Evolutionary conservation across 495 filamentous ascomycete species (phyloP).

Genomic region (Talaromyces ruber): DNA sequence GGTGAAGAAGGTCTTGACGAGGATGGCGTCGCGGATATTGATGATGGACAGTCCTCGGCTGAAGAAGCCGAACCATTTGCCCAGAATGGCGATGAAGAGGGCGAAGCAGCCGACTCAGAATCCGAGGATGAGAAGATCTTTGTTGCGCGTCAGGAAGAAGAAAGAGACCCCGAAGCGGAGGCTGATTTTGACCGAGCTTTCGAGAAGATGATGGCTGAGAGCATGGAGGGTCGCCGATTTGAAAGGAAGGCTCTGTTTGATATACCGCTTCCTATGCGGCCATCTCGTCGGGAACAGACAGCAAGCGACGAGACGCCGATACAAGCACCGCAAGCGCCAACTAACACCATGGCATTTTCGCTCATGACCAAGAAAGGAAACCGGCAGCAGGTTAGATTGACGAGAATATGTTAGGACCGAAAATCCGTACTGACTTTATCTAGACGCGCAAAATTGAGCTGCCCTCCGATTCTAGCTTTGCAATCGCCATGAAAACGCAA

Average conservation of each 20-base stretch:
- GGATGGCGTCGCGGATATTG: constrained; percentile 43
- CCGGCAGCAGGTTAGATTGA: constrained; percentile 64
- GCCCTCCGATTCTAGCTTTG: constrained; percentile 90
- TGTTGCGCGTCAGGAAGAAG: constrained; percentile 81
- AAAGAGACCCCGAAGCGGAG: constrained; percentile 87
- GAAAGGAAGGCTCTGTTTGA: constrained; percentile 93
- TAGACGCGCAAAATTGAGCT: constrained; percentile 91
- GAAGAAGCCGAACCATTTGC: constrained; percentile 54
- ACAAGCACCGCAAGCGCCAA: constrained; percentile 22
- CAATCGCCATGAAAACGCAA: constrained; percentile 89
- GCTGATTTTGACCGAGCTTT: constrained; percentile 98
- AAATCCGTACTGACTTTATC: not conserved
- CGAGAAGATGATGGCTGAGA: constrained; percentile 98
- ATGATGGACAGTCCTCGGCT: constrained; percentile 49
- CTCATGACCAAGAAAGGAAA: constrained; percentile 95
- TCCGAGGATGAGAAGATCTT: constrained; percentile 78
- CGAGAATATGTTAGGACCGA: constrained; percentile 12
- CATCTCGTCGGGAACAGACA: constrained; percentile 53
- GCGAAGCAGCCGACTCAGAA: constrained; percentile 29
- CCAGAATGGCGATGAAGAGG: constrained; percentile 32
- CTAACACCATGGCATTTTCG: constrained; percentile 84
- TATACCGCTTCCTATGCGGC: constrained; percentile 81
- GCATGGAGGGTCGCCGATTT: constrained; percentile 85
- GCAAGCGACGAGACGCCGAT: constrained; percentile 31
- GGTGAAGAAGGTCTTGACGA: constrained; percentile 50